Evolutionary conservation across 2,329 filamentous ascomycete genomes (phyloP).

Genomic region (Colletotrichum agaves): DNA sequence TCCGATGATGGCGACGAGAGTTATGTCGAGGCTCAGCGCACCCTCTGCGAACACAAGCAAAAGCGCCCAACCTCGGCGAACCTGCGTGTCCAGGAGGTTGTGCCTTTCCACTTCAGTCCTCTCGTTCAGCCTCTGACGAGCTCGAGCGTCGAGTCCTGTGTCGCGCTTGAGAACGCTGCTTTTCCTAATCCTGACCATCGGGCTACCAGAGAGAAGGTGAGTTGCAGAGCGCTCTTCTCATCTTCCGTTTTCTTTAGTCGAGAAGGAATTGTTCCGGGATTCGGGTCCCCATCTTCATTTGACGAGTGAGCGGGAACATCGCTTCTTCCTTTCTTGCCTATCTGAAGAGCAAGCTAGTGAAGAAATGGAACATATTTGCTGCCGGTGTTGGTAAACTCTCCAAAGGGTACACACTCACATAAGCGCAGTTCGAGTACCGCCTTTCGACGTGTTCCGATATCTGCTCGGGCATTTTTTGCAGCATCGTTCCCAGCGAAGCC

Average conservation of each 20-base stretch:
- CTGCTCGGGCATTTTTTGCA: slow-evolving; percentile 83
- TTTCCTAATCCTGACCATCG: slow-evolving; percentile 62
- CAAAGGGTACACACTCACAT: slow-evolving; percentile 9
- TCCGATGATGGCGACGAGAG: slow-evolving; percentile 52
- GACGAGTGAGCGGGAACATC: not conserved
- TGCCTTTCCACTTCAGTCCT: slow-evolving; percentile 73
- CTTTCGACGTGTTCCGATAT: slow-evolving; percentile 80
- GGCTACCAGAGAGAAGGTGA: slow-evolving; percentile 65
- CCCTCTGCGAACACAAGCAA: slow-evolving; percentile 52
- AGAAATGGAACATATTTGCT: not conserved
- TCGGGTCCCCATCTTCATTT: too few relatives aligned
- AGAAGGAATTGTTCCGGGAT: too few relatives aligned
- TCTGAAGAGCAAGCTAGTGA: too few relatives aligned
- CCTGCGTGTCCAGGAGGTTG: slow-evolving; percentile 53
- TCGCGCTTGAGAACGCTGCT: slow-evolving; percentile 65
- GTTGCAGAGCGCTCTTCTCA: slow-evolving; percentile 33
- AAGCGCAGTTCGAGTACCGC: slow-evolving; percentile 76
- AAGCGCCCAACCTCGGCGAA: slow-evolving; percentile 46
- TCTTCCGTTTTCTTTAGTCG: not conserved
- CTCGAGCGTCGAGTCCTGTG: slow-evolving; percentile 70
- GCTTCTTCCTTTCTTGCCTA: not conserved
- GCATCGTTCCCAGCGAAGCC: slow-evolving; percentile 59
- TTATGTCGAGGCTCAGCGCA: slow-evolving; percentile 51
- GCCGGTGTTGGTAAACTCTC: too few relatives aligned
- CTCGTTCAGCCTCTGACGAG: slow-evolving; percentile 79